Evolutionary conservation across 352 stramenopile genomes (phyloP), one percentile per base, ranked within the genome.

Genomic region (Aphanomyces euteiches): DNA sequence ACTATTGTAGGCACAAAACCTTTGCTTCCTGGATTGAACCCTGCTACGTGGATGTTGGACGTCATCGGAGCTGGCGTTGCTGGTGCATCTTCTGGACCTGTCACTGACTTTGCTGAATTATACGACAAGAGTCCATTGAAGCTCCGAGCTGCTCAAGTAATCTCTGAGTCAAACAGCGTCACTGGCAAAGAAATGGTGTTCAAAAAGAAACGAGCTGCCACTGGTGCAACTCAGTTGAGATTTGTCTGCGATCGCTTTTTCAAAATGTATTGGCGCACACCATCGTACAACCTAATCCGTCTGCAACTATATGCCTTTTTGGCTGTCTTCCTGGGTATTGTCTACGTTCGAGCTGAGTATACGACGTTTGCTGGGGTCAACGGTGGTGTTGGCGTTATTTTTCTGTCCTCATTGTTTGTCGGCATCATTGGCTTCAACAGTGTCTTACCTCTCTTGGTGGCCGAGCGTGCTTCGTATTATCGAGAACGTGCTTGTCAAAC

Each of bases 381-480:
- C 67, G 75, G 70, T 19, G 82, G 82, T n/a, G 45, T 97, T 19
- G 85, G 87, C 19, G 88, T 96, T 43, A 87, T 97, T 36, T 98
- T 94, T 75, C 72, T 90, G 1, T 82, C 84, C 3, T 91, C 90
- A 4, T 61, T 91, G 56, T 97, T 97, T 73, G 83, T 94, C 59
- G 77, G 76, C 28, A 79, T 95, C 57, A 85, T 93, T 5, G 87
- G 81, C 13, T 86, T 96, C 54, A 81, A 93, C 54, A 89, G 77
- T 3, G 81, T 88, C 0, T 56, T 97, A 12, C 81, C 89, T 7
- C 70, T 96, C 17, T 87, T 93, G 40, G 82, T 90, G 70, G 82
- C 89, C 57, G 88, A 97, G 69, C 80, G 90, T 17, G 89, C 89
- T 37, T 87, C 89, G 40, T 98, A 91, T 66, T 97, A 98, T 79